Evolutionary conservation across 2,329 filamentous ascomycete species (phyloP), one percentile per base, ranked within the genome.

Genomic region (Teratosphaeria epicoccoides): DNA sequence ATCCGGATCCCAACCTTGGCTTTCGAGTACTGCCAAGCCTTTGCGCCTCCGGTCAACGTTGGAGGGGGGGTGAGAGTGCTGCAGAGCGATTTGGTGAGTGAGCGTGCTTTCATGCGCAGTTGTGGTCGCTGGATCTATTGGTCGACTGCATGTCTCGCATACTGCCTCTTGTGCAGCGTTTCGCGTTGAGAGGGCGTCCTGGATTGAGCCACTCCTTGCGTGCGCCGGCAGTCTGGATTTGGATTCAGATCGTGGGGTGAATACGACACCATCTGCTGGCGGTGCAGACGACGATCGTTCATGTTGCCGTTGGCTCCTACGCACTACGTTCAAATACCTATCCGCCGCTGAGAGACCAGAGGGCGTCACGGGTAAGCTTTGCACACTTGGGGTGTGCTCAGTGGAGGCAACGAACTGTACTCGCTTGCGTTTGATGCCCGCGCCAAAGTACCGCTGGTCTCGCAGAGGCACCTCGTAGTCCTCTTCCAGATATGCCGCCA

Each of bases 1-100:
- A 67, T 90, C 86, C 0, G 85, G 84, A 59, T 90, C 83, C 81
- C 85, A 90, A 24, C 86, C 86, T 53, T 85, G 78, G 0, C 79
- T 74, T 49, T 80, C 73, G 26, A 90, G 75, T 24, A 85, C 79
- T 4, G 77, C 72, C 6, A 89, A 71, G 0, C 86, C 86, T 74
- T 87, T 85, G 45, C 85, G 77, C 4, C 75, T 78, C 28, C 86
- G 77, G 66, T 88, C 83, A 20, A 89, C 71, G 12, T 83, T 76
- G 0, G 85, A 88, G 1, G 86, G 86, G 6, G 84, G 84, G 53
- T 86, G 81, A 0, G 83, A 84, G 63, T 88, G 84, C 3, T 74
- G 66, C 1, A 88, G 72, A 55, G 79, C 82, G 33, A 86, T 77
- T 70, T 89, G 85, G 62, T 90, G 87, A 6, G 82, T 81, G 50